Percentiles rank a stretch among this genome's conserved stretches.
Conservation (phyloP, 1,284 basidiomycete genomes). For the Peniophora sp. region DNA sequence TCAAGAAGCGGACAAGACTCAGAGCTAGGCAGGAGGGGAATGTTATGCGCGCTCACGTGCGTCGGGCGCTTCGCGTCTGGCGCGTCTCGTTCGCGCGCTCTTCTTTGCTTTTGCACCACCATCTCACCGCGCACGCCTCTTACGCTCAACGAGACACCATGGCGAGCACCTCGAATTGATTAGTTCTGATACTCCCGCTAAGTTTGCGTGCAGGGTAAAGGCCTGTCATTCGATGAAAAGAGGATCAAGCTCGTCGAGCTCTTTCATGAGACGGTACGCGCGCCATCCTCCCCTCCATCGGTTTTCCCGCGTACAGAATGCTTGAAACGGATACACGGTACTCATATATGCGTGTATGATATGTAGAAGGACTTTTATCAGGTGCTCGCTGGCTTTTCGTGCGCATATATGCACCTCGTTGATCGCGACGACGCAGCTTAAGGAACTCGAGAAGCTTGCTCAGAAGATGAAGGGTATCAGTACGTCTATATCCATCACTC, state of each 20-base stretch:
- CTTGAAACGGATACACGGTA: too few species aligned
- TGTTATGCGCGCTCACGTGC: too few species aligned
- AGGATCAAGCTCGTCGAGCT: conserved; percentile 77
- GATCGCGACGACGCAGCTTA: conserved; percentile 41
- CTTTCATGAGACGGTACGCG: conserved; percentile 79
- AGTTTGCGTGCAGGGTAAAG: neutral
- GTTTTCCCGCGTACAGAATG: too few species aligned
- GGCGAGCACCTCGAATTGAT: too few species aligned
- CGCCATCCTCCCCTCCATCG: conserved; percentile 2
- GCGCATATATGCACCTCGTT: neutral
- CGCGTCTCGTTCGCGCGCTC: too few species aligned
- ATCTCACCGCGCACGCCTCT: too few species aligned
- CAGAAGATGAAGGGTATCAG: conserved; percentile 86
- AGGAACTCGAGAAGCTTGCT: conserved; percentile 81
- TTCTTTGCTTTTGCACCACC: too few species aligned
- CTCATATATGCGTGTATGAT: neutral
- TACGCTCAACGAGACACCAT: too few species aligned
- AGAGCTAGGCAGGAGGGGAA: too few species aligned
- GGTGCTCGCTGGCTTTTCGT: conserved; percentile 24
- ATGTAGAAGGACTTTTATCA: conserved; percentile 80
- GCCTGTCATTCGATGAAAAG: conserved; percentile 72
- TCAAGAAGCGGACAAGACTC: too few species aligned
- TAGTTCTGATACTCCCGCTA: too few species aligned
- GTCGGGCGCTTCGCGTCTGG: too few species aligned
- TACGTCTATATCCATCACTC: conserved; percentile 27